Percentiles rank a stretch among this genome's conserved stretches.
phyloP scores from a whole-genome alignment of 2,329 filamentous ascomycete genomes.

The Acarospora socialis region DNA sequence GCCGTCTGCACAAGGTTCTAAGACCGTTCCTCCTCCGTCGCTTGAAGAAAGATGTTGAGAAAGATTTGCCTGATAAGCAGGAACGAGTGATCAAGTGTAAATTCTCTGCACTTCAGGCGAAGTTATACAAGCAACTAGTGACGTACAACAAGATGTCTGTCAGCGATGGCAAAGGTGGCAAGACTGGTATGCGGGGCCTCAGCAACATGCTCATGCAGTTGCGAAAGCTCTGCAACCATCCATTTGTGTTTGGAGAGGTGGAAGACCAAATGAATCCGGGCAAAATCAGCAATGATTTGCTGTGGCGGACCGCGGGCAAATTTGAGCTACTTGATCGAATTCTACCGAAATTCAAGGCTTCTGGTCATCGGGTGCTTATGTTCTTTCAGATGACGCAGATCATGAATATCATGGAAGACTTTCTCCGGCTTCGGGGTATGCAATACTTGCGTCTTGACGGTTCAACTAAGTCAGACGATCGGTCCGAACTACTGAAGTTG shows the following conservation, averaged over 20 bases:
- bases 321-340: slow-evolving; percentile 90
- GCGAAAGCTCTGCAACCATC: slow-evolving; percentile 96
- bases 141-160: slow-evolving; percentile 90
- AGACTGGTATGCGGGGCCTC: slow-evolving; percentile 81
- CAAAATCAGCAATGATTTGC: slow-evolving; percentile 74
- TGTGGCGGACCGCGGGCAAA: slow-evolving; percentile 94
- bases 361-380: slow-evolving; percentile 92
- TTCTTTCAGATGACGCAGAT: slow-evolving; percentile 99
- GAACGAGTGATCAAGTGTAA: slow-evolving; percentile 99
- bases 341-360: slow-evolving; percentile 80
- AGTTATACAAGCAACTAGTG: slow-evolving; percentile 94
- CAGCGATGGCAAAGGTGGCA: slow-evolving; percentile 87
- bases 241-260: slow-evolving; percentile 95
- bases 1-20: slow-evolving; percentile 93
- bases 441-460: slow-evolving; percentile 87
- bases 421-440: slow-evolving; percentile 68
- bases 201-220: slow-evolving; percentile 99
- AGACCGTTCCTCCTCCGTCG: slow-evolving; percentile 93
- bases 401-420: slow-evolving; percentile 99
- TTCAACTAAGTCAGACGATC: slow-evolving; percentile 94
- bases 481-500: slow-evolving; percentile 71
- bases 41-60: slow-evolving; percentile 98
- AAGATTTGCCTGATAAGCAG: slow-evolving; percentile 96
- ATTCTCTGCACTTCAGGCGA: slow-evolving; percentile 85
- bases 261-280: slow-evolving; percentile 95